Evolutionary conservation across 1,139 yeast genomes (phyloP).

Genomic region (Taiozyma sp.): DNA sequence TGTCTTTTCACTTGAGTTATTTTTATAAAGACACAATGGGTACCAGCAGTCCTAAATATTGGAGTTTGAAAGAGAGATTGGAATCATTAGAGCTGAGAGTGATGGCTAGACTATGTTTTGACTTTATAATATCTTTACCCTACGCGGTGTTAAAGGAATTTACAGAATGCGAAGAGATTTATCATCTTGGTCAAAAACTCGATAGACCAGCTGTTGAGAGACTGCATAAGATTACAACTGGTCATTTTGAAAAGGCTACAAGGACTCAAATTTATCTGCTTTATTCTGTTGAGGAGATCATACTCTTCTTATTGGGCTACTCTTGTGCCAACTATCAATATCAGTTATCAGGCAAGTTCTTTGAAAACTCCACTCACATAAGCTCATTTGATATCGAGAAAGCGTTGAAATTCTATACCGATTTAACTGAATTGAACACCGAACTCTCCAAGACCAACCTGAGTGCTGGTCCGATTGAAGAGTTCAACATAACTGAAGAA

Average conservation of each 20-base stretch:
- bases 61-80: slow-evolving; percentile 14
- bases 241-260: not conserved
- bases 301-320: not conserved
- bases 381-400: not conserved
- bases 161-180: not conserved
- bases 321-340: not conserved
- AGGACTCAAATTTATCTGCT: slow-evolving; percentile 2
- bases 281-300: not conserved
- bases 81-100: slow-evolving; percentile 12
- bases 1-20: not conserved
- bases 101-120: slow-evolving; percentile 21
- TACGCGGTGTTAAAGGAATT: not conserved
- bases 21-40: not conserved
- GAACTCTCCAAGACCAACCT: not conserved
- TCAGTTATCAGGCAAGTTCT: not conserved
- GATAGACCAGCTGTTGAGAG: not conserved
- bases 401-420: not conserved
- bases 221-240: not conserved
- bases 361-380: not conserved
- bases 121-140: slow-evolving; percentile 16
- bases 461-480: not conserved
- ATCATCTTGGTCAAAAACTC: not conserved
- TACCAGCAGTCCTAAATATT: slow-evolving; percentile 3
- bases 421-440: not conserved
- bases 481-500: not conserved